A percentile compares a stretch with the other conserved stretches of the same genome.
phyloP scores from a whole-genome alignment of 2,329 filamentous ascomycete genomes.

The Malbranchea zuffiana region DNA sequence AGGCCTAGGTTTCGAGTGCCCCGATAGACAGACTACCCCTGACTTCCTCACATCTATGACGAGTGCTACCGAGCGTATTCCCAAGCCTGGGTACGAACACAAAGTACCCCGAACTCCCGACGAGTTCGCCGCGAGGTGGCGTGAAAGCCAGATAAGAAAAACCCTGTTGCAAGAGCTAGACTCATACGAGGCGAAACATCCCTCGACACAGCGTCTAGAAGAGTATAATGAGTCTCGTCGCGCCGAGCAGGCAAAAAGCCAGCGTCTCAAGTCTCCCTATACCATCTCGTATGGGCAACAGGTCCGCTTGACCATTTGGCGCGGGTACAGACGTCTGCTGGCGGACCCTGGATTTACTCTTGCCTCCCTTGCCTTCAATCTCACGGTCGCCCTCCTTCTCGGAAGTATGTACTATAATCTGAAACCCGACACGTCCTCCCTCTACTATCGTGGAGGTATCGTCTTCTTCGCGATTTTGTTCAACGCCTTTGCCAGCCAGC shows the following conservation, averaged over 20 bases:
- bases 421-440: constrained; percentile 51
- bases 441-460: constrained; percentile 66
- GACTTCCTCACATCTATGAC: constrained; percentile 75
- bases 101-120: constrained; percentile 54
- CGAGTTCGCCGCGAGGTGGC: constrained; percentile 44
- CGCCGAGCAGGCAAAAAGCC: no score
- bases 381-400: no score
- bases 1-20: constrained; percentile 59
- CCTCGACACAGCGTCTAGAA: no score
- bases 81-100: constrained; percentile 45
- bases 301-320: constrained; percentile 55
- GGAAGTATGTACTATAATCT: constrained; percentile 74
- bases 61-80: constrained; percentile 67
- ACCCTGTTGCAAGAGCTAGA: constrained; percentile 35
- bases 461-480: constrained; percentile 81
- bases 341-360: constrained; percentile 56
- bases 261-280: no score
- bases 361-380: constrained; percentile 62
- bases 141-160: constrained; percentile 34
- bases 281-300: constrained; percentile 70
- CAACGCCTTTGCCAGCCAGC: constrained; percentile 69
- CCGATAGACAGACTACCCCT: constrained; percentile 65
- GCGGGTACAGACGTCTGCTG: constrained; percentile 59
- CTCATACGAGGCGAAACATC: constrained; percentile 32
- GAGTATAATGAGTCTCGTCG: no score